Base-by-base conservation (phyloP, 345 rosid species). In the Turritis glabra region DNA sequence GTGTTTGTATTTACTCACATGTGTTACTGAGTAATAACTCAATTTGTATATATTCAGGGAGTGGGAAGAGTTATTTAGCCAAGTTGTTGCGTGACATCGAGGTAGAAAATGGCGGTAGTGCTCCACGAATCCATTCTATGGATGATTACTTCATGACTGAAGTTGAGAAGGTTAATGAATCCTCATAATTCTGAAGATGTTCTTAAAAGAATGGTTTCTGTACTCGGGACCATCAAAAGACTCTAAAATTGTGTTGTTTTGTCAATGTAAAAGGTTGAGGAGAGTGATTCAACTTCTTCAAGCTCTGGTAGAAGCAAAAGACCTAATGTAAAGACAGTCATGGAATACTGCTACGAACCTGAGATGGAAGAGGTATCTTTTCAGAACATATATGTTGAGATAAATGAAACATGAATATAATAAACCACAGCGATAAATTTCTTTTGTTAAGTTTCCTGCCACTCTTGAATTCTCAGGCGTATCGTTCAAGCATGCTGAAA, bases 101-200 rank as follows among this genome's bases (percentile, higher is more conserved):
- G 81, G 90, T 94, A 74, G 95, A 90, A 83, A 84, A 86, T 85
- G 97, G 97, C 3, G 87, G 97, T 55, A 81, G 74, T 79, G 88
- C 88, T 53, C 98, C 98, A n/a, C 82, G 98, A 57, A 94, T 94
- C 79, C 97, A 91, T 81, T 90, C 97, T 46, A 94, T 94, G 87
- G 98, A 94, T 77, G 98, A 94, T 66, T 94, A 90, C 86, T 94
- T 91, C 84, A 89, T 94, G 97, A 86, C 98, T 8, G 98, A 94
- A 83, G 90, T 94, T 73, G 98, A 91, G 67, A 94, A 91, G 97
- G 98, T 91, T 57, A 29, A 54, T 29, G 13, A 56, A 40, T 67
- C 54, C 12, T 41, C 44, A 52, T 68, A 12, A 25, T 65, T 65
- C 46, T 29, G 37, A 37, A 48, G n/a, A 44, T 2, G 27, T 48